Percentiles rank a stretch among this genome's conserved stretches.
phyloP scores from a whole-genome alignment of 805 yeast species.

The Yarrowia bubula region DNA sequence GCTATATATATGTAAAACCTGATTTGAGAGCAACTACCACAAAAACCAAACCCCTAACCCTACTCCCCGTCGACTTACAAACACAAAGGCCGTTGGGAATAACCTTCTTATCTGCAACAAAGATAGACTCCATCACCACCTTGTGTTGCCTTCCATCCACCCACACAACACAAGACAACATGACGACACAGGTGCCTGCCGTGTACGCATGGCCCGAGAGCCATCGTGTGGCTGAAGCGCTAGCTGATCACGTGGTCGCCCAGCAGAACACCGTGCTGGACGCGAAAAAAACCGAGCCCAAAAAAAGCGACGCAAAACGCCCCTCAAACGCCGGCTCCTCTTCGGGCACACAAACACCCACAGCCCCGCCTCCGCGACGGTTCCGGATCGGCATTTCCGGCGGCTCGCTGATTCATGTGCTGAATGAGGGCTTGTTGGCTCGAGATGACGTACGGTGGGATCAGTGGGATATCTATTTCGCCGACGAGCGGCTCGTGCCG shows the following conservation, averaged over 20 bases:
- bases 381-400: constrained; percentile 92
- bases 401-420: constrained; percentile 83
- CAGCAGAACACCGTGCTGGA: constrained; percentile 74
- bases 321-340: background rate
- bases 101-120: constrained; percentile 22
- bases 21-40: background rate
- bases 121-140: constrained; percentile 9
- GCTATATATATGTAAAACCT: background rate
- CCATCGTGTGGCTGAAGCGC: constrained; percentile 90
- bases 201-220: constrained; percentile 90
- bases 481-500: constrained; percentile 93
- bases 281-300: constrained; percentile 33
- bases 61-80: no score
- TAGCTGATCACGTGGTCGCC: constrained; percentile 87
- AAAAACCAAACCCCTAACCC: background rate
- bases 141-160: background rate
- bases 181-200: constrained; percentile 93
- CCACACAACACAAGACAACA: constrained; percentile 34
- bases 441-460: constrained; percentile 83
- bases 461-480: constrained; percentile 93
- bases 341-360: constrained; percentile 31
- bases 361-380: constrained; percentile 51
- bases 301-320: background rate
- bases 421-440: constrained; percentile 78
- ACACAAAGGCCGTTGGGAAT: background rate